These are phyloP conservation scores for Exophiala mesophila DNA, from an alignment of 2,329 filamentous ascomycete species.

Conservation along the genomic window DNA sequence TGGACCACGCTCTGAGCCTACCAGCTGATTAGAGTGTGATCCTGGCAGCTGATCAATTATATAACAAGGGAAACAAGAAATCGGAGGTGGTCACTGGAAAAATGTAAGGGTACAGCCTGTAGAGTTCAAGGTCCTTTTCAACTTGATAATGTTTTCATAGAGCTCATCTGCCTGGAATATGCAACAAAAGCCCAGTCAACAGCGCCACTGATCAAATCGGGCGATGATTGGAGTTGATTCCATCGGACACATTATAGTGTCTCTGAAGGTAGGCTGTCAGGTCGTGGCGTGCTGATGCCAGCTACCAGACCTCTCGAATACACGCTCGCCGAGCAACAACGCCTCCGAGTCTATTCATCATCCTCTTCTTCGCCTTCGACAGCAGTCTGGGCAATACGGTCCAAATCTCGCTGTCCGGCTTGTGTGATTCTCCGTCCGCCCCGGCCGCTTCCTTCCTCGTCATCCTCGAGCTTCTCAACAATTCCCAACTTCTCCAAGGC, in stretches of 20 bases:
- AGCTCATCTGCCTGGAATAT: slow-evolving; percentile 15
- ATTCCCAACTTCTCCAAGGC: slow-evolving; percentile 99
- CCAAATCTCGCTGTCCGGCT: slow-evolving; percentile 97
- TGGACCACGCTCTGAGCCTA: too few relatives aligned
- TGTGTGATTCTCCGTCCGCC: slow-evolving; percentile 98
- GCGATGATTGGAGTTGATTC: background rate
- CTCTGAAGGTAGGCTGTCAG: too few relatives aligned
- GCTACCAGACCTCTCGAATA: too few relatives aligned
- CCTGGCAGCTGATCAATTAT: too few relatives aligned
- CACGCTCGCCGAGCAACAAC: too few relatives aligned
- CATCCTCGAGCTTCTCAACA: slow-evolving; percentile 73
- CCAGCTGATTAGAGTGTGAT: too few relatives aligned
- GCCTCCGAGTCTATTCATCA: slow-evolving; percentile 39
- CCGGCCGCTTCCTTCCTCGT: slow-evolving; percentile 93
- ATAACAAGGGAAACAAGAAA: background rate
- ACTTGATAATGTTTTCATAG: slow-evolving; percentile 20
- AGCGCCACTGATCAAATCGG: background rate
- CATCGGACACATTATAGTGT: background rate
- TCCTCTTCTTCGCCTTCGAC: slow-evolving; percentile 66
- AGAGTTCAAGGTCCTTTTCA: too few relatives aligned
- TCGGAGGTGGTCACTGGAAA: background rate
- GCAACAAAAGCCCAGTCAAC: slow-evolving; percentile 7
- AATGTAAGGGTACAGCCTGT: background rate
- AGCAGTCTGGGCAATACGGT: slow-evolving; percentile 82
- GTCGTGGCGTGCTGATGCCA: too few relatives aligned